phyloP scores from a whole-genome alignment of 768 basidiomycete genomes.

The Lactarius sanguifluus region DNA sequence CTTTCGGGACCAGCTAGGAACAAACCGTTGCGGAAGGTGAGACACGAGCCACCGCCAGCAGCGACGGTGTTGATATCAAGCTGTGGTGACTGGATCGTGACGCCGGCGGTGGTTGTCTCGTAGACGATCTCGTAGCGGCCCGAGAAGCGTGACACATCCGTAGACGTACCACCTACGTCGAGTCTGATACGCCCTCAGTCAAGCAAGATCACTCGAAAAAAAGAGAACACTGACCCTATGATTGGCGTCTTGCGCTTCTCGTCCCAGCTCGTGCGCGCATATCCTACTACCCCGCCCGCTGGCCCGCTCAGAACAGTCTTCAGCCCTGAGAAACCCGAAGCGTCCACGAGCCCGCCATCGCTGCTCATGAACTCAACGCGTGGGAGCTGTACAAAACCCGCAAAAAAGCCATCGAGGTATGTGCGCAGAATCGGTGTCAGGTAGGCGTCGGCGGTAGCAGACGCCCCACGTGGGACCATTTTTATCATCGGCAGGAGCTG shows the following conservation, averaged over 20 bases:
- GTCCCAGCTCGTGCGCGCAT: conserved; percentile 91
- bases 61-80: conserved; percentile 96
- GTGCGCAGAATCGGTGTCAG: conserved; percentile 83
- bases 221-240: conserved; percentile 63
- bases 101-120: conserved; percentile 93
- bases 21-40: conserved; percentile 86
- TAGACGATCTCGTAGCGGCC: conserved; percentile 92
- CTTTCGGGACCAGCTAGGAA: conserved; percentile 92
- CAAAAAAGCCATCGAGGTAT: conserved; percentile 91
- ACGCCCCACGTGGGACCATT: conserved; percentile 90
- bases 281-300: conserved; percentile 95
- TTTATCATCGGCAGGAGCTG: conserved; percentile 93
- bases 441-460: conserved; percentile 93
- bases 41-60: conserved; percentile 89
- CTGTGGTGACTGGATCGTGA: conserved; percentile 89
- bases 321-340: conserved; percentile 84
- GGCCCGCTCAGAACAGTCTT: conserved; percentile 93
- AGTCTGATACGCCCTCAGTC: conserved; percentile 45
- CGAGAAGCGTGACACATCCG: conserved; percentile 91
- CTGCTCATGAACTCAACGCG: conserved; percentile 96
- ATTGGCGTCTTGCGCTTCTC: conserved; percentile 65
- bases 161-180: conserved; percentile 94
- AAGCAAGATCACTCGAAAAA: neutral
- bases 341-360: conserved; percentile 82
- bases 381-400: conserved; percentile 73